A percentile compares a stretch with the other conserved stretches of the same genome.
phyloP scores from a whole-genome alignment of 208 protist genomes.

The Leishmania arabica region DNA sequence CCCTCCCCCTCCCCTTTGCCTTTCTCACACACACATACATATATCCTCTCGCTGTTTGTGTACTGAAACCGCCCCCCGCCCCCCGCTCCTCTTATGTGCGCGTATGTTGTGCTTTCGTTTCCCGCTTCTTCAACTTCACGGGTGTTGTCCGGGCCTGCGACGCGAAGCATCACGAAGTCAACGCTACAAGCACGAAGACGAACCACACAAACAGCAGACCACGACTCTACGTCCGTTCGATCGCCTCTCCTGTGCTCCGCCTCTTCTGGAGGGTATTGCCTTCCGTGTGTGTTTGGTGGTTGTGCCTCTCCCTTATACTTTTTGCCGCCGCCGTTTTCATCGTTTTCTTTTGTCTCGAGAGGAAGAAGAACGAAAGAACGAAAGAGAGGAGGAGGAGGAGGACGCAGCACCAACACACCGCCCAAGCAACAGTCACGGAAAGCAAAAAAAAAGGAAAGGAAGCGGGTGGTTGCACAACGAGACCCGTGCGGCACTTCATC shows the following conservation, averaged over 20 bases:
- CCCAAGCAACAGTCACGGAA: background rate
- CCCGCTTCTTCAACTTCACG: background rate
- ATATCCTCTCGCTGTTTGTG: background rate
- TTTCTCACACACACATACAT: background rate
- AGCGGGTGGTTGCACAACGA: background rate
- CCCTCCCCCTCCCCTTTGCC: background rate
- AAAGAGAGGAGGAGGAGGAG: background rate
- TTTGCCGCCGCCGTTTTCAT: background rate
- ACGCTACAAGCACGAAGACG: background rate
- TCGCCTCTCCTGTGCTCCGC: background rate
- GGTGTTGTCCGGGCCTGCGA: background rate
- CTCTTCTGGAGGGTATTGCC: background rate
- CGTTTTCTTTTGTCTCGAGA: background rate
- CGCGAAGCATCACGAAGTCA: background rate
- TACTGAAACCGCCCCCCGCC: background rate
- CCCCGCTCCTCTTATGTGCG: too few relatives aligned
- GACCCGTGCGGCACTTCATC: background rate
- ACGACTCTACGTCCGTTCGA: background rate
- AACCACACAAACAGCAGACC: background rate
- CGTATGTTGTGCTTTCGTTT: background rate
- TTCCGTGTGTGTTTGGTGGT: background rate
- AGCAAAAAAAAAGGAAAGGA: background rate
- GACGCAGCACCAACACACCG: background rate
- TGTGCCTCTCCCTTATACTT: background rate
- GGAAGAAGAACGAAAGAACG: background rate